These are phyloP conservation scores for Fusarium scirpi DNA, from an alignment of 2,329 filamentous ascomycete species.

Conservation along the genomic window DNA sequence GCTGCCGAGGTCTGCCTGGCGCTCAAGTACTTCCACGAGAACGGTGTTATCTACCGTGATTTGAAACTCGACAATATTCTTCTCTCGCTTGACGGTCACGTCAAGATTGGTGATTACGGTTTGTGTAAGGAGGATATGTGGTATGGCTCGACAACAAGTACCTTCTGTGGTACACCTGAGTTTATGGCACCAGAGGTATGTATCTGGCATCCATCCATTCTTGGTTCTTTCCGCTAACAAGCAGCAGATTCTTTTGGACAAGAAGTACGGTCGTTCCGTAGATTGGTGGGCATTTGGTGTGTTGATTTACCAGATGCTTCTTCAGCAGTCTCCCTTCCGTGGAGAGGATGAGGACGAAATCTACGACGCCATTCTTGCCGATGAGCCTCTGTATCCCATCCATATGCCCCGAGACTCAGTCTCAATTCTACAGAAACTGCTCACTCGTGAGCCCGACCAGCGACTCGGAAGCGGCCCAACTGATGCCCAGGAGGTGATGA, in stretches of 20 bases:
- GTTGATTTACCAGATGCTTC: constrained; percentile 98
- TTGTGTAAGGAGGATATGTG: constrained; percentile 99
- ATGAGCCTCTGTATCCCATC: constrained; percentile 97
- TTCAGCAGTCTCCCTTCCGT: constrained; percentile 98
- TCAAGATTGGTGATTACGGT: constrained; percentile 99
- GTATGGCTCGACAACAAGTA: constrained; percentile 96
- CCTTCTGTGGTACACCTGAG: constrained; percentile 98
- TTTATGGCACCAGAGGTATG: constrained; percentile 98
- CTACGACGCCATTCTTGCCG: constrained; percentile 96
- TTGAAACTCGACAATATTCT: constrained; percentile 94
- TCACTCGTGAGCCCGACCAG: constrained; percentile 94
- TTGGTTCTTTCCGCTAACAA: constrained; percentile 48
- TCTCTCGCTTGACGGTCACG: constrained; percentile 92
- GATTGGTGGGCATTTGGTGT: constrained; percentile 99
- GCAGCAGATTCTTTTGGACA: constrained; percentile 88
- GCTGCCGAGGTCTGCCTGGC: constrained; percentile 97
- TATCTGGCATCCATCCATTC: background rate
- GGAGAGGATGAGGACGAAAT: constrained; percentile 99
- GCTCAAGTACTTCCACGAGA: constrained; percentile 99
- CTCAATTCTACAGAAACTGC: constrained; percentile 95
- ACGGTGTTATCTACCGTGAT: constrained; percentile 98
- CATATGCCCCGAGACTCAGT: constrained; percentile 99
- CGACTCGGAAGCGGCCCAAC: constrained; percentile 94
- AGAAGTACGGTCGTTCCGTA: constrained; percentile 96
- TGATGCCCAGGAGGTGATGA: constrained; percentile 99